These are phyloP conservation scores for Penium margaritaceum DNA, from an alignment of 139 green algal genomes.

Conservation along the genomic window DNA sequence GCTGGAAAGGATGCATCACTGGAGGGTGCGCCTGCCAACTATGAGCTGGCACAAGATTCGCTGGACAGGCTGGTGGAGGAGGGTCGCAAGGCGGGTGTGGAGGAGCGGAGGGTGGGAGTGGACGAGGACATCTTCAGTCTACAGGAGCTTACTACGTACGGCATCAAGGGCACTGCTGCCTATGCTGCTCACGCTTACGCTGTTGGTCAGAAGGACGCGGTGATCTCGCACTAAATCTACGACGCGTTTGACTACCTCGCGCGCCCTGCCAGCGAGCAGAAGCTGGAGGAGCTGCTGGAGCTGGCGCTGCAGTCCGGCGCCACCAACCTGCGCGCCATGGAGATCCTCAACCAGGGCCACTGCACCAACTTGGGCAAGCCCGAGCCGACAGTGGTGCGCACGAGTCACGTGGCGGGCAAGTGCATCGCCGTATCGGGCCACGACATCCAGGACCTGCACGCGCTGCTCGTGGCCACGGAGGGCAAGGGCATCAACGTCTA, in stretches of 20 bases:
- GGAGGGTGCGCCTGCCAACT: no score
- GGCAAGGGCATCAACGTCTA: constrained; percentile 67
- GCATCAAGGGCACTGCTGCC: constrained; percentile 57
- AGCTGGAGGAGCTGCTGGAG: constrained; percentile 45
- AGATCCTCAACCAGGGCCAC: constrained; percentile 58
- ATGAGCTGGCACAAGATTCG: no score
- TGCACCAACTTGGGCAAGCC: constrained; percentile 42
- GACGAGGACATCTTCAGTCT: constrained; percentile 57
- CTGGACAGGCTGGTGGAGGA: no score
- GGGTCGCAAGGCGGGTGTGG: constrained; percentile 43
- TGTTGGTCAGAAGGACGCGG: constrained; percentile 10
- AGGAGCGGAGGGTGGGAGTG: constrained; percentile 41
- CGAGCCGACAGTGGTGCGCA: constrained; percentile 49
- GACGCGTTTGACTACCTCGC: constrained; percentile 47
- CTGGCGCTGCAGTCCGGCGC: constrained; percentile 51
- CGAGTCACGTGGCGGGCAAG: constrained; percentile 60
- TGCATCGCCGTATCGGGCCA: constrained; percentile 66
- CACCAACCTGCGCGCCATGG: constrained; percentile 53
- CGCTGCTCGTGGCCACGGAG: constrained; percentile 61
- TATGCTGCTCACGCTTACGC: constrained; percentile 57
- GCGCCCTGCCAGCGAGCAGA: constrained; percentile 28
- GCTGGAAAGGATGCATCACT: no score
- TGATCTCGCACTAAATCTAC: constrained; percentile 50
- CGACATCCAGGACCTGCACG: constrained; percentile 65
- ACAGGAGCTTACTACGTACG: constrained; percentile 62